Percentiles rank a stretch among this genome's conserved stretches.
phyloP scores from a whole-genome alignment of 1,139 yeast species.

The Blastobotrys niveus region DNA sequence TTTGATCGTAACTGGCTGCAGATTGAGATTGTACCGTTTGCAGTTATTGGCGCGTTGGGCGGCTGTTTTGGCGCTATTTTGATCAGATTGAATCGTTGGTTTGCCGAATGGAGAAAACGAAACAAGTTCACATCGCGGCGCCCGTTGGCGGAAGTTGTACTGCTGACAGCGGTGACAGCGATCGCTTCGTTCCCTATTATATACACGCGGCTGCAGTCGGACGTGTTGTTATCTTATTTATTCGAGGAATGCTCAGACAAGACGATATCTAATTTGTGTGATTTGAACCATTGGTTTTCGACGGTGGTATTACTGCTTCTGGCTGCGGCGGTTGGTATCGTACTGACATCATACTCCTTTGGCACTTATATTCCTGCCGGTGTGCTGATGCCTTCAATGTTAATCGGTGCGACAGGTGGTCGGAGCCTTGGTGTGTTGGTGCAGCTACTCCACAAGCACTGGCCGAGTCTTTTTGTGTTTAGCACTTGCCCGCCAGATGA shows the following conservation, averaged over 20 bases:
- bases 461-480: conserved; percentile 29
- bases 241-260: conserved; percentile 54
- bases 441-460: conserved; percentile 30
- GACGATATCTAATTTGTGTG: conserved; percentile 33
- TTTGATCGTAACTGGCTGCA: conserved; percentile 71
- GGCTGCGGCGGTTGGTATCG: conserved; percentile 49
- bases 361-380: conserved; percentile 73
- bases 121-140: conserved; percentile 12
- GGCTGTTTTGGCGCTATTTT: conserved; percentile 60
- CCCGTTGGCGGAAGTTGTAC: conserved; percentile 44
- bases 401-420: conserved; percentile 66
- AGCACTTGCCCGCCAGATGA: conserved; percentile 42
- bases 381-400: conserved; percentile 63
- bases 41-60: conserved; percentile 60
- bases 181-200: conserved; percentile 51
- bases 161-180: conserved; percentile 47
- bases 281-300: conserved; percentile 29
- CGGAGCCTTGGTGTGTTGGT: conserved; percentile 60
- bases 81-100: conserved; percentile 44
- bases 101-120: conserved; percentile 37
- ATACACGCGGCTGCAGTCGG: conserved; percentile 51
- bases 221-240: conserved; percentile 50
- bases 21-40: conserved; percentile 63
- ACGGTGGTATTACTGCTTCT: conserved; percentile 37
- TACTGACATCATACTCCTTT: conserved; percentile 57